phyloP scores from a whole-genome alignment of 768 basidiomycete species.

The Agaricus blazei region DNA sequence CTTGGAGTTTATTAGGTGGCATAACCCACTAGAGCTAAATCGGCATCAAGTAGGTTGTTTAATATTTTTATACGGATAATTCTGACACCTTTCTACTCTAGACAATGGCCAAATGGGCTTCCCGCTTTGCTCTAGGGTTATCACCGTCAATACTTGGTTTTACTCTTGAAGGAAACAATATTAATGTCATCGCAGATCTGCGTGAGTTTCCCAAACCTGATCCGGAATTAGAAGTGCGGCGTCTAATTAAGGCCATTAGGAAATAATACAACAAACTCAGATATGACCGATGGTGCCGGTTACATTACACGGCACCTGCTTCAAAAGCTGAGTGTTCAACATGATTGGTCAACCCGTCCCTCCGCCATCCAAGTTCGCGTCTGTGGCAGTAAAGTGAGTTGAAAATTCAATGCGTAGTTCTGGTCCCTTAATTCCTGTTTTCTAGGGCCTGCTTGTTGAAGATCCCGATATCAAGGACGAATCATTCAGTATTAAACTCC shows the following conservation, averaged over 20 bases:
- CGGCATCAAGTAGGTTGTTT: constrained; percentile 36
- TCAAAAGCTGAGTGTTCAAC: constrained; percentile 24
- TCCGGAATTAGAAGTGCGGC: not conserved
- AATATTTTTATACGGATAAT: not conserved
- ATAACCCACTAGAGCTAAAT: constrained; percentile 48
- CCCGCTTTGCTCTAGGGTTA: constrained; percentile 56
- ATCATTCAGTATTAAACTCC: constrained; percentile 22
- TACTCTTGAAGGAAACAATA: constrained; percentile 28
- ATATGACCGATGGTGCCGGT: constrained; percentile 58
- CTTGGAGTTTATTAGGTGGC: constrained; percentile 46
- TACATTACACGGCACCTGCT: constrained; percentile 35
- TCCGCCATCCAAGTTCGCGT: constrained; percentile 49
- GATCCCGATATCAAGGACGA: constrained; percentile 24
- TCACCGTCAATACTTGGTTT: constrained; percentile 62
- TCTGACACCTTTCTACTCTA: constrained; percentile 17
- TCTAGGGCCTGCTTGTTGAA: constrained; percentile 35
- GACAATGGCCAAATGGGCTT: constrained; percentile 61
- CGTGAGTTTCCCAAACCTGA: constrained; percentile 26
- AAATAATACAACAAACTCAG: constrained; percentile 25
- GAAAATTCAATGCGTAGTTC: not conserved
- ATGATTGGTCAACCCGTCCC: constrained; percentile 33
- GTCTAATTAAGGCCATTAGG: not conserved
- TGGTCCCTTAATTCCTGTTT: not conserved
- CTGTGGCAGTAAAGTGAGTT: constrained; percentile 39
- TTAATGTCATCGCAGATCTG: constrained; percentile 40